phyloP scores from a whole-genome alignment of 2,329 filamentous ascomycete genomes.

The Ascochyta clinopodiicola region DNA sequence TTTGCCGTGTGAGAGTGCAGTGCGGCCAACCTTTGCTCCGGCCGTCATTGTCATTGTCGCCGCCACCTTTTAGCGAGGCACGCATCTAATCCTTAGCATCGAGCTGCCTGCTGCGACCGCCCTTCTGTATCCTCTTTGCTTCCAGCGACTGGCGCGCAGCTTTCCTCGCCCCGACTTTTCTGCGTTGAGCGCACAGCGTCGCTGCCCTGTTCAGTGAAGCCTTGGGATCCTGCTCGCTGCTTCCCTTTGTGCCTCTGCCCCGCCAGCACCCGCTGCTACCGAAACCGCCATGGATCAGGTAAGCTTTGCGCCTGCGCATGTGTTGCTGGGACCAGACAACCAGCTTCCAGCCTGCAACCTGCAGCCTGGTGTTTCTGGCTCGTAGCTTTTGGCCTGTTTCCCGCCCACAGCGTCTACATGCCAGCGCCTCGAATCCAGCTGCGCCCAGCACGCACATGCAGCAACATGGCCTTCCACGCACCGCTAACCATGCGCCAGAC shows the following conservation, averaged over 20 bases:
- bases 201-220: background rate
- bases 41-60: slow-evolving; percentile 20
- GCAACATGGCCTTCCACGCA: background rate
- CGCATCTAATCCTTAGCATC: slow-evolving; percentile 28
- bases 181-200: slow-evolving; percentile 14
- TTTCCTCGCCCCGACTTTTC: background rate
- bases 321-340: background rate
- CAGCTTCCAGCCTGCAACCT: too few species aligned
- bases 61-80: slow-evolving; percentile 48
- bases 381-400: too few species aligned
- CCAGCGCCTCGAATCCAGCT: too few species aligned
- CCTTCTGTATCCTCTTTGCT: slow-evolving; percentile 23
- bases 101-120: slow-evolving; percentile 16
- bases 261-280: slow-evolving; percentile 25
- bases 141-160: slow-evolving; percentile 31
- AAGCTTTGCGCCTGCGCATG: slow-evolving; percentile 31
- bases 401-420: too few species aligned
- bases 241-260: slow-evolving; percentile 15
- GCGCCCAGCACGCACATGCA: too few species aligned
- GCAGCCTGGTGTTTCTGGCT: too few species aligned
- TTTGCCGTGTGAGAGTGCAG: slow-evolving; percentile 3
- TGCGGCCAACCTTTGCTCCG: slow-evolving; percentile 3
- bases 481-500: slow-evolving; percentile 50
- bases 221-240: slow-evolving; percentile 8
- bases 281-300: slow-evolving; percentile 47